Evolutionary conservation across 108 stramenopile species (phyloP).

Genomic region (Craspedostauros australis): DNA sequence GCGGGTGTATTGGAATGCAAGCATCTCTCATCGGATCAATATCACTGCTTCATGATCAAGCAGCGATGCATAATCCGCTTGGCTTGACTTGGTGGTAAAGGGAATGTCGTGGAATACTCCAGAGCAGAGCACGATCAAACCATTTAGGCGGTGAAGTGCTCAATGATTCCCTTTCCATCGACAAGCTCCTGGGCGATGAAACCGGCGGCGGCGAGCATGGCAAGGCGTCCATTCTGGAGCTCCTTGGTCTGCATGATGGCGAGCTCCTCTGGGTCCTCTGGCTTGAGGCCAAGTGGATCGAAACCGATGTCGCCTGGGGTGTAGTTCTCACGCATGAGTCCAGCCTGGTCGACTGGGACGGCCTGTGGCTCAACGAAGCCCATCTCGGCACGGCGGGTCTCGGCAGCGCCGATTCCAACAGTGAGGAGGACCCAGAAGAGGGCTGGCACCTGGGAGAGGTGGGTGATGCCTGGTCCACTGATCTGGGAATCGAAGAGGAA

Average conservation of each 20-base stretch:
- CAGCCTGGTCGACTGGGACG: constrained; percentile 44
- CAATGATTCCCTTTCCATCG: constrained; percentile 66
- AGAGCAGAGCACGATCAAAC: too few relatives aligned
- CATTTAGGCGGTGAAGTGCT: constrained; percentile 40
- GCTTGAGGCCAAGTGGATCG: constrained; percentile 72
- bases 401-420: constrained; percentile 50
- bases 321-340: constrained; percentile 58
- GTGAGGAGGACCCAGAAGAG: constrained; percentile 40
- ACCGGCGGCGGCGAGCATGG: constrained; percentile 69
- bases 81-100: too few relatives aligned
- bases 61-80: too few relatives aligned
- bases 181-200: constrained; percentile 79
- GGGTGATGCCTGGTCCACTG: constrained; percentile 74
- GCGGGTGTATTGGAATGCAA: too few relatives aligned
- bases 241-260: constrained; percentile 68
- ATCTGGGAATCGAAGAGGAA: constrained; percentile 61
- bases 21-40: too few relatives aligned
- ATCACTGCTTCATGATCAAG: too few relatives aligned
- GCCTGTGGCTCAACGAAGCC: constrained; percentile 67
- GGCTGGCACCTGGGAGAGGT: constrained; percentile 54
- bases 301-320: constrained; percentile 70
- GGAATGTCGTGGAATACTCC: too few relatives aligned
- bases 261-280: constrained; percentile 48
- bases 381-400: constrained; percentile 47
- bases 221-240: constrained; percentile 78